Base-by-base conservation (phyloP, 371 early-diverging fungal species). In the Zychaea mexicana region DNA sequence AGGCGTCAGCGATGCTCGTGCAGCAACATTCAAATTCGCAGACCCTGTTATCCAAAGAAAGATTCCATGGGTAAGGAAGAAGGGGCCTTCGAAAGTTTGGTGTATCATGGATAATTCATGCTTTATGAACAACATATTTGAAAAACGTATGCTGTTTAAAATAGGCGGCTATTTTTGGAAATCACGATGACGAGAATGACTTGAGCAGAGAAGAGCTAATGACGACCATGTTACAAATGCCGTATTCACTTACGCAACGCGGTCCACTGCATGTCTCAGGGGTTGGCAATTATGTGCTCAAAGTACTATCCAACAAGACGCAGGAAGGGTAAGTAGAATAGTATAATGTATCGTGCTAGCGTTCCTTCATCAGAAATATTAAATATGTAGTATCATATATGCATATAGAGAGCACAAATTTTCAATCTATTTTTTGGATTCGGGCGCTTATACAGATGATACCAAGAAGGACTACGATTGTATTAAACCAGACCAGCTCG, bases 161-260 rank as follows among this genome's bases (percentile, higher is more conserved):
- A 54, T 33, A 73, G 71, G 83, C 84, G 22, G 77, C 77, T 42
- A 65, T 84, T 2, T 85, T 83, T 69, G 87, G 87, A 8, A 83
- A 84, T 46, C 82, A 84, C 38, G 87, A 87, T 61, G 79, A 85
- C 33, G 77, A 75, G 55, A 77, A 72, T 30, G 83, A 84, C 61
- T 64, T 82, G 12, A 70, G 74, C 0, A 69, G 83, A 8, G 85
- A 85, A 38, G 85, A 85, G 36, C 64, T 85, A 62, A 68, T 78
- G n/a, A 70, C 73, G 15, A 74, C 78, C 15, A 80, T 76, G 42
- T 70, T 65, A 19, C 69, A 70, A 39, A 70, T 85, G 61, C 83
- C 85, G 1, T 85, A 74, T 55, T 79, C 79, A 21, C 56, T 83
- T 2, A 77, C 70, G 0, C 67, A 81, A 47, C 71, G 76, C 4